These are phyloP conservation scores for Kluyveromyces aestuarii DNA, from an alignment of 805 yeast species.

Conservation along the genomic window DNA sequence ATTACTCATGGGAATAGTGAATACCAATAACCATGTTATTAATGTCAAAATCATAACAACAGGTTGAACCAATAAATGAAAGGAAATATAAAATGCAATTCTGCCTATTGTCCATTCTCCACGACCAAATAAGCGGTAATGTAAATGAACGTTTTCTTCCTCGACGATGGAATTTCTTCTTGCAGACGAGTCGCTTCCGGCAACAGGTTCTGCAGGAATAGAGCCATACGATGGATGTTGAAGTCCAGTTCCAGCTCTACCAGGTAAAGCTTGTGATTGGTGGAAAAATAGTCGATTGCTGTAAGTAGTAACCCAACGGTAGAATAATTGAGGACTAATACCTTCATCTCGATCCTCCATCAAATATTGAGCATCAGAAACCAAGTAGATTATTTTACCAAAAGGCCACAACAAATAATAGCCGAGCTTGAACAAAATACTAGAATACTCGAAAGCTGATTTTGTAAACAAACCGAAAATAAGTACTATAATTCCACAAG, in stretches of 20 bases:
- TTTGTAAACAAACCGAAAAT: conserved; percentile 35
- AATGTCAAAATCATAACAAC: conserved; percentile 44
- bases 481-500: conserved; percentile 35
- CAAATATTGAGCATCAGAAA: conserved; percentile 69
- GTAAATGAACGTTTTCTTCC: conserved; percentile 22
- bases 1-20: conserved; percentile 91
- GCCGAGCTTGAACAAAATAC: conserved; percentile 51
- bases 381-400: conserved; percentile 77
- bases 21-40: conserved; percentile 72
- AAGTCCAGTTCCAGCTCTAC: neutral
- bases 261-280: conserved; percentile 15
- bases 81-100: conserved; percentile 61
- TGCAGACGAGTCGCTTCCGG: neutral
- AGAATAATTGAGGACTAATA: conserved; percentile 72
- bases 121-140: conserved; percentile 71
- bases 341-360: conserved; percentile 88
- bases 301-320: conserved; percentile 74
- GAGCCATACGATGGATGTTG: conserved; percentile 17
- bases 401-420: conserved; percentile 75
- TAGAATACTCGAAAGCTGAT: conserved; percentile 54
- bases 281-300: conserved; percentile 70
- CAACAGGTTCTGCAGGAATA: conserved; percentile 5
- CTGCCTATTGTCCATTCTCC: conserved; percentile 88
- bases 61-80: conserved; percentile 65
- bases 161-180: conserved; percentile 1